Conservation (phyloP, 1,284 basidiomycete species). For the Stereum hirsutum region DNA sequence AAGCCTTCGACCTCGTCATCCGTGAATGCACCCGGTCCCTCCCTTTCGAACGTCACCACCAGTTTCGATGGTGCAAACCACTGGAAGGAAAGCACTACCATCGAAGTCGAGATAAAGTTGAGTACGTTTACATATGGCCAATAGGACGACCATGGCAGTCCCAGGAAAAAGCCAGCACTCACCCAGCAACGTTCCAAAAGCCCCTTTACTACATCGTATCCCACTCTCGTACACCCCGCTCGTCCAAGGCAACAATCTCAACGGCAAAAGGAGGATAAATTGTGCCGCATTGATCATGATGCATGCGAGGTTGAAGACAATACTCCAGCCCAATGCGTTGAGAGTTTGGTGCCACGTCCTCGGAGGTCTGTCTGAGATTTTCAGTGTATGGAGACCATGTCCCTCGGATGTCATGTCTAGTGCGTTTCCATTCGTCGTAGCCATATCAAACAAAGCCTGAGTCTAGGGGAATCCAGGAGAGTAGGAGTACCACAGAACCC, state of each 20-base stretch:
- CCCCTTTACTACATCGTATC: conserved; percentile 75
- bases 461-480: too few relatives aligned
- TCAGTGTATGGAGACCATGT: conserved; percentile 37
- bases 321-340: conserved; percentile 41
- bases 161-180: conserved; percentile 22
- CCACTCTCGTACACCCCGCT: conserved; percentile 51
- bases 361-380: conserved; percentile 50
- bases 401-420: too few relatives aligned
- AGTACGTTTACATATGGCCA: not conserved
- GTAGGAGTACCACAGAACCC: too few relatives aligned
- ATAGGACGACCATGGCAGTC: not conserved
- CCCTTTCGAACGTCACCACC: conserved; percentile 64
- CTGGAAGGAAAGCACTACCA: conserved; percentile 67
- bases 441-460: too few relatives aligned
- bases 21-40: conserved; percentile 54
- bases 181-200: conserved; percentile 72
- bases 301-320: conserved; percentile 62
- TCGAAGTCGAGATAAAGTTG: not conserved
- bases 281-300: conserved; percentile 66
- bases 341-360: conserved; percentile 44
- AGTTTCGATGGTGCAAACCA: conserved; percentile 78
- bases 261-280: conserved; percentile 55
- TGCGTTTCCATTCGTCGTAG: too few relatives aligned
- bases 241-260: conserved; percentile 46
- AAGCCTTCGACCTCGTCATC: conserved; percentile 45